Evolutionary conservation across 495 filamentous ascomycete species (phyloP), one percentile per base, ranked within the genome.

Genomic region (Articulospora tetracladia): DNA sequence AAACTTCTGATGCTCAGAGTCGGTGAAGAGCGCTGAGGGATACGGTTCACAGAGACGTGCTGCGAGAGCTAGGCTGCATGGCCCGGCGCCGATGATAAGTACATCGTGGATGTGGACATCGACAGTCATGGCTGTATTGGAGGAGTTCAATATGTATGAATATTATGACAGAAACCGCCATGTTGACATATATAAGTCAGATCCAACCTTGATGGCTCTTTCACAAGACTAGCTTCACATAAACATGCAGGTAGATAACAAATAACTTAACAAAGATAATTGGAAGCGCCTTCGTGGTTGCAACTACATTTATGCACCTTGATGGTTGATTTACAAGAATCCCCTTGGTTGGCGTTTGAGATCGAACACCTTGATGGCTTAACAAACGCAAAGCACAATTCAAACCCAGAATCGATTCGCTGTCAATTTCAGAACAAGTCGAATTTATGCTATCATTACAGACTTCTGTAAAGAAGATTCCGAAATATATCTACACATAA

Each of bases 1-100:
- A 66, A 84, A 88, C 13, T 83, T 76, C 50, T 81, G 77, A 63
- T 88, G 84, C 63, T 86, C 84, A 57, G 83, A 81, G 68, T 86
- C 85, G 1, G 85, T 86, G 72, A 86, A 87, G 39, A 85, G 76
- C 15, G 83, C 83, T 0, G 81, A 85, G 3, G 83, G 83, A 2
- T 82, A 84, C 54, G 76, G 74, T 70, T 87, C 83, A 39, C 72
- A 75, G 1, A 88, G 71, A 4, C 83, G 77, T 3, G 83, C 79
- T 11, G 84, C 83, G 27, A 83, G 78, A 28, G 79, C 82, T 13
- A 86, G 79, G 23, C 84, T 83, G 59, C 83, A 85, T 11, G 85
- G 84, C 7, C 85, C 83, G 23, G 80, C 84, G 34, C 85, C 85
- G 53, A 88, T 73, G 61, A 87, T 85, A 34, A 86, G 69, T 17